Base-by-base conservation (phyloP, 179 eudicot species). In the Gypsophila paniculata region DNA sequence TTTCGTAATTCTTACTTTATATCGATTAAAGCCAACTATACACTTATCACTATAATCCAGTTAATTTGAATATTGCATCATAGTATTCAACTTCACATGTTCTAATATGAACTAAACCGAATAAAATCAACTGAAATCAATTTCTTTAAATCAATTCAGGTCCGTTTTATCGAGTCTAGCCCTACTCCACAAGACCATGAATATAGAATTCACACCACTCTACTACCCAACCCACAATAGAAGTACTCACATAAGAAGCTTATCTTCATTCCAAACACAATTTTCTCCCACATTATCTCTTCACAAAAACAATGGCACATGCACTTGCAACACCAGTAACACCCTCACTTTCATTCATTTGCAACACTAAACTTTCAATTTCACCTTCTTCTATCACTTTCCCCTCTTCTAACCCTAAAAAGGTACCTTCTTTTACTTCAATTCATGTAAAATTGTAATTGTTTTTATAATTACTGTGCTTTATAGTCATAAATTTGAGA, bases 241-340 rank as follows among this genome's bases (percentile, higher is more conserved):
- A 29, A 29, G n/a, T n/a, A n/a, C n/a, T n/a, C n/a, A 29, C 34
- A 29, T 29, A 29, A n/a, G 9, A 5, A 36, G 25, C 25, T 62
- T 62, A 62, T 62, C 66, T 62, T 62, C 21, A 34, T 2, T 18
- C 8, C 65, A 29, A 18, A 7, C 8, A 5, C n/a, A 55, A 53
- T 65, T 46, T 58, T 57, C 26, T 3, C 53, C 10, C 39, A 38
- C 14, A 39, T 42, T 42, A 42, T 42, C 46, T 42, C 46, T 42
- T 42, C 46, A 42, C 34, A 65, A 65, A 3, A 52, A 42, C 22
- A 80, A 91, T 91, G 97, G 92, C 90, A 76, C 90, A 86, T 49
- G 70, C 92, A n/a, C 70, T 91, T 1, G 88, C 89, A 39, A 86
- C 85, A 13, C 90, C 90, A 13, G 76, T 85, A 7, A 77, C 87